phyloP scores from a whole-genome alignment of 2,329 filamentous ascomycete genomes.

The Boeremia lycopersici region DNA sequence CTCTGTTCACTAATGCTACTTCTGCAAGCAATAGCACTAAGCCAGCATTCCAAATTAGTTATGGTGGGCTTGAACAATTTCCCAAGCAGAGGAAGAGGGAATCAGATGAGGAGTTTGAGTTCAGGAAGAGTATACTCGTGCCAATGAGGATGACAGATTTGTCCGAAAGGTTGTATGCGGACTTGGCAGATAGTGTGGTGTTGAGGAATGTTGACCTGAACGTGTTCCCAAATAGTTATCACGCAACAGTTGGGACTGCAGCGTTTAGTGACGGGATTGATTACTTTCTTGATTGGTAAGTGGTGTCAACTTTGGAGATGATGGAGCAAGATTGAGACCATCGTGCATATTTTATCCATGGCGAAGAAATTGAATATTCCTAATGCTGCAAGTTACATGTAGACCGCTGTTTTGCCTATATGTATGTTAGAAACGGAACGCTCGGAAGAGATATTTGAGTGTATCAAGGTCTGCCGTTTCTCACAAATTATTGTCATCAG shows the following conservation, averaged over 20 bases:
- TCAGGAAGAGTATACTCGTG: slow-evolving; percentile 30
- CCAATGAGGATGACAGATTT: slow-evolving; percentile 33
- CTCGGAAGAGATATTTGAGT: too few relatives aligned
- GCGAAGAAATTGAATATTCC: background rate
- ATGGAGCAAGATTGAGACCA: background rate
- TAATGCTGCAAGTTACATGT: too few relatives aligned
- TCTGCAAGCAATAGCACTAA: slow-evolving; percentile 18
- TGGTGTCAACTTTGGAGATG: background rate
- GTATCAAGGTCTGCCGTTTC: too few relatives aligned
- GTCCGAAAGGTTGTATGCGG: slow-evolving; percentile 29
- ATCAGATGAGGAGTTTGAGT: slow-evolving; percentile 34
- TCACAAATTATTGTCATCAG: too few relatives aligned
- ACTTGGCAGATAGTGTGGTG: slow-evolving; percentile 26
- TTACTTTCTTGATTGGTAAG: slow-evolving; percentile 41
- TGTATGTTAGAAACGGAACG: too few relatives aligned
- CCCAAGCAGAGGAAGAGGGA: slow-evolving; percentile 34
- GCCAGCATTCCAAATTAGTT: slow-evolving; percentile 42
- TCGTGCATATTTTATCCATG: too few relatives aligned
- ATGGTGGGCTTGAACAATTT: slow-evolving; percentile 37
- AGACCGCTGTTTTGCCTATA: too few relatives aligned
- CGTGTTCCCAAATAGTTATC: slow-evolving; percentile 41
- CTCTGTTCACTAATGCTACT: slow-evolving; percentile 14
- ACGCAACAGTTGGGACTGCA: slow-evolving; percentile 36
- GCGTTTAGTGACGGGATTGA: slow-evolving; percentile 41
- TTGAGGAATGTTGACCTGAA: slow-evolving; percentile 36